A percentile compares a stretch with the other conserved stretches of the same genome.
phyloP scores from a whole-genome alignment of 75 land plant genomes.

The Gnetum montanum region DNA sequence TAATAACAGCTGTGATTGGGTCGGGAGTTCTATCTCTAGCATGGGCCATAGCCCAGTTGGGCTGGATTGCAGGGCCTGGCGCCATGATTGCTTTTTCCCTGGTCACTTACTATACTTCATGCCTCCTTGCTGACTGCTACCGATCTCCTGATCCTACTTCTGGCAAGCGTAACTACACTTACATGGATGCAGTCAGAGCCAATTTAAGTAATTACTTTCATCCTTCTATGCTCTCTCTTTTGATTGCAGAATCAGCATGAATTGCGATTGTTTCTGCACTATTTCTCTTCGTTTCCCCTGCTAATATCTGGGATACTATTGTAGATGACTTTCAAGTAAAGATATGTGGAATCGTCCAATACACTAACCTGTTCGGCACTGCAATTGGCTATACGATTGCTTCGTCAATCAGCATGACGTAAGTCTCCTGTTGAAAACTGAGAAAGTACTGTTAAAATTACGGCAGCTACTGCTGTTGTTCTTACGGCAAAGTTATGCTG shows the following conservation, averaged over 20 bases:
- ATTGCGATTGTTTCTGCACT: neutral
- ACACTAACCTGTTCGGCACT: conserved; percentile 43
- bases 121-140: conserved; percentile 66
- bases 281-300: neutral
- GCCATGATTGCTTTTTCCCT: conserved; percentile 45
- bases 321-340: conserved; percentile 32
- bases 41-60: conserved; percentile 76
- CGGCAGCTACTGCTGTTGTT: neutral
- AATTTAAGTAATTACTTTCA: neutral
- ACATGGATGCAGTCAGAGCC: conserved; percentile 58
- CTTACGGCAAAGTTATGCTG: neutral
- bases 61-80: conserved; percentile 72
- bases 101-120: conserved; percentile 50
- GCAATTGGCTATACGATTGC: conserved; percentile 65
- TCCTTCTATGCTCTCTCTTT: neutral
- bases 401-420: conserved; percentile 69
- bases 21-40: conserved; percentile 78
- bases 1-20: conserved; percentile 70
- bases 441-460: neutral
- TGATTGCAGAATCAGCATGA: neutral
- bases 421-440: conserved; percentile 2
- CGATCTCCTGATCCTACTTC: conserved; percentile 45
- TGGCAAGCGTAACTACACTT: conserved; percentile 73
- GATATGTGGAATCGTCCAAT: conserved; percentile 35
- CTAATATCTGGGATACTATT: neutral